phyloP scores from a whole-genome alignment of 306 rosid species.

The Bauhinia variegata region DNA sequence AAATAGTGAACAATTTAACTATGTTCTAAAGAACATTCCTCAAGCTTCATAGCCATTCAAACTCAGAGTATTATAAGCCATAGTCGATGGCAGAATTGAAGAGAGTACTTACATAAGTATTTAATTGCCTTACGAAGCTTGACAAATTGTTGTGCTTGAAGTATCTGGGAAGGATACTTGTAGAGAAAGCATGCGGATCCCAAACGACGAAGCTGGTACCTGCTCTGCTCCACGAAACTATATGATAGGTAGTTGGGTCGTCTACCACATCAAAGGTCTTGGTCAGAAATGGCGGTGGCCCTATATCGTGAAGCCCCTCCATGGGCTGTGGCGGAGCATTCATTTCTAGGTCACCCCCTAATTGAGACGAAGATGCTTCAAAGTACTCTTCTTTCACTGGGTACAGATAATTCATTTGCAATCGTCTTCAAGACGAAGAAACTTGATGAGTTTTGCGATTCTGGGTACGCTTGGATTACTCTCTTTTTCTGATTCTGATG shows the following conservation, averaged over 20 bases:
- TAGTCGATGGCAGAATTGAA: not conserved
- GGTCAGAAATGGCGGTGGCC: constrained; percentile 81
- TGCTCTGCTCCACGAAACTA: constrained; percentile 74
- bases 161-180: constrained; percentile 60
- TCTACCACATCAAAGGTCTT: constrained; percentile 80
- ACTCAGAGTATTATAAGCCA: not conserved
- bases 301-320: constrained; percentile 70
- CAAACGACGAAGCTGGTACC: constrained; percentile 78
- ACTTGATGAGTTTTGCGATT: not conserved
- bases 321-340: constrained; percentile 62
- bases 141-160: constrained; percentile 94
- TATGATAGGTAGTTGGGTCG: constrained; percentile 51
- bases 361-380: constrained; percentile 45
- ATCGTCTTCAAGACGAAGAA: not conserved
- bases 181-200: constrained; percentile 75
- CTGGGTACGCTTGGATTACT: not conserved
- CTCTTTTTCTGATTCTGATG: not conserved
- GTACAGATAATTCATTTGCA: constrained; percentile 52
- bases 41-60: not conserved
- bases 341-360: constrained; percentile 31
- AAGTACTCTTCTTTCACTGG: constrained; percentile 55
- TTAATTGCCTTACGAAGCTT: constrained; percentile 89
- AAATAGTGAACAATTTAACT: not conserved
- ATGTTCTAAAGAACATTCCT: too few species aligned
- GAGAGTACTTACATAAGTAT: constrained; percentile 76